Conservation (phyloP, 2,329 filamentous ascomycete species). For the Fonsecaea pedrosoi region DNA sequence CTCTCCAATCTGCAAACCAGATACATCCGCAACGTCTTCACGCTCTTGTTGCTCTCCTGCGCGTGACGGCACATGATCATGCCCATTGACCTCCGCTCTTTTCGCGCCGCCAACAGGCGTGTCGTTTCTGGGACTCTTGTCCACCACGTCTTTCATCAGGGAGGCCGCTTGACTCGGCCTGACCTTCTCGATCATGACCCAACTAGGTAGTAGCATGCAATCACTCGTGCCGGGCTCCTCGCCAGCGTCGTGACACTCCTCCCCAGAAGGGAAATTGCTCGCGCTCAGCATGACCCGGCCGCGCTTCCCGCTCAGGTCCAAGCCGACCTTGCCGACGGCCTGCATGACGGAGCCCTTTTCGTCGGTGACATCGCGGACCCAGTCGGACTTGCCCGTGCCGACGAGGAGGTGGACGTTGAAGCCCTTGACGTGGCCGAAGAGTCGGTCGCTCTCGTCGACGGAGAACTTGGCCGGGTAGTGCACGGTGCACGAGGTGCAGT, state of each 20-base stretch:
- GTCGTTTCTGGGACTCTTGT: constrained; percentile 31
- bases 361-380: constrained; percentile 86
- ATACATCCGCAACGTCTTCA: constrained; percentile 17
- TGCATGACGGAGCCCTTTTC: constrained; percentile 87
- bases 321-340: constrained; percentile 63
- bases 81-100: constrained; percentile 5
- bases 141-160: constrained; percentile 37
- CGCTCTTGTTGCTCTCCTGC: constrained; percentile 7
- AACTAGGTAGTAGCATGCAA: constrained; percentile 37
- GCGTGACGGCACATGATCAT: neutral
- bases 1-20: constrained; percentile 22
- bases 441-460: constrained; percentile 75
- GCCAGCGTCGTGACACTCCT: constrained; percentile 23
- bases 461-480: constrained; percentile 76
- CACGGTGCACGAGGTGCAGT: constrained; percentile 82
- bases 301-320: constrained; percentile 37
- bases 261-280: constrained; percentile 35
- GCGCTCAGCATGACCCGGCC: constrained; percentile 40
- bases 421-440: constrained; percentile 85
- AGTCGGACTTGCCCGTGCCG: constrained; percentile 94
- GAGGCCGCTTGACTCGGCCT: constrained; percentile 32
- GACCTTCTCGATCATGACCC: constrained; percentile 39
- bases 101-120: constrained; percentile 18
- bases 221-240: constrained; percentile 33
- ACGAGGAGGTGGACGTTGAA: constrained; percentile 91